phyloP scores from a whole-genome alignment of 805 yeast species.

The Yarrowia porcina region DNA sequence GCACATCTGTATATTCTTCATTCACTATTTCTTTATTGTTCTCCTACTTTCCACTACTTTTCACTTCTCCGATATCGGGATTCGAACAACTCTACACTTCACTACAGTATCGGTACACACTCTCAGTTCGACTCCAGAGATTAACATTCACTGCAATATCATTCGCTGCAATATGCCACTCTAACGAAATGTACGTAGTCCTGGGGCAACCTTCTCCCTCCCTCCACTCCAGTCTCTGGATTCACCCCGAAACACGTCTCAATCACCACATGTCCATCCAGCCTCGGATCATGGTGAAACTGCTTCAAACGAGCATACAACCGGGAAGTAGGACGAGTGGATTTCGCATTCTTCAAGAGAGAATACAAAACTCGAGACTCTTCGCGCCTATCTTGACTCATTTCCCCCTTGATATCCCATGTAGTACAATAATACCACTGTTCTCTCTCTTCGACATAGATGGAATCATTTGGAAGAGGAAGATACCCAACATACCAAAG shows the following conservation, averaged over 20 bases:
- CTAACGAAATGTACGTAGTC: background rate
- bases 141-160: background rate
- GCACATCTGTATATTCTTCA: no score
- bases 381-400: background rate
- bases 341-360: background rate
- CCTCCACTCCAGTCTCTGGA: background rate
- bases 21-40: no score
- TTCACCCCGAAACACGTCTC: background rate
- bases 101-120: background rate
- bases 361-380: background rate
- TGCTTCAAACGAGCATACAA: background rate
- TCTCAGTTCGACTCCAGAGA: background rate
- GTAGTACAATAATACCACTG: background rate
- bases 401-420: background rate
- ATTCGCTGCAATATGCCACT: no score
- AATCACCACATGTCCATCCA: background rate
- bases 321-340: background rate
- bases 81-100: background rate
- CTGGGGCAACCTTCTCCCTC: background rate
- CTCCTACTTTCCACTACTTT: no score
- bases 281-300: background rate
- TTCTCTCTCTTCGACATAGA: background rate
- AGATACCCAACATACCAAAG: background rate
- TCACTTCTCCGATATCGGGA: background rate
- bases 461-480: background rate